Conservation (phyloP, 495 filamentous ascomycete species). For the Penicillium salamii region DNA sequence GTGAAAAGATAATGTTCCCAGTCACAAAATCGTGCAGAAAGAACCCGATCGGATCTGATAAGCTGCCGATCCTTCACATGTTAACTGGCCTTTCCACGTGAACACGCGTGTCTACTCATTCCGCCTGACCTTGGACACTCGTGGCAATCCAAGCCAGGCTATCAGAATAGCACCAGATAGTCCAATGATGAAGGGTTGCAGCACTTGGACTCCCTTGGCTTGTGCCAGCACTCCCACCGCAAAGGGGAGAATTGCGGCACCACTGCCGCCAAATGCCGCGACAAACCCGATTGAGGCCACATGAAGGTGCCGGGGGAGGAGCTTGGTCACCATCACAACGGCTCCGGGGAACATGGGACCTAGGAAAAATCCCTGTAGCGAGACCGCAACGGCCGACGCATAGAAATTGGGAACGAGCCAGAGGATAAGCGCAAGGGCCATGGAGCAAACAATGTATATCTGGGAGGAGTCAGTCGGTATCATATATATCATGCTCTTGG, state of each 20-base stretch:
- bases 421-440: constrained; percentile 58
- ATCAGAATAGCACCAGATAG: constrained; percentile 57
- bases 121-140: constrained; percentile 18
- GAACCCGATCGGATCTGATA: constrained; percentile 8
- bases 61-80: constrained; percentile 1
- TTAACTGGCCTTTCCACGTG: not conserved
- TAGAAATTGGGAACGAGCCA: constrained; percentile 72
- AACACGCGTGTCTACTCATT: constrained; percentile 12
- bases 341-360: constrained; percentile 69
- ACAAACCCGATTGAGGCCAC: constrained; percentile 82
- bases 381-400: constrained; percentile 65
- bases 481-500: not conserved
- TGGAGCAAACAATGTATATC: constrained; percentile 51
- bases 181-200: constrained; percentile 74
- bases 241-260: constrained; percentile 80
- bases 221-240: constrained; percentile 82
- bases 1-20: not conserved
- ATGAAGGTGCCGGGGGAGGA: constrained; percentile 74
- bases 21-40: not conserved
- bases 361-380: constrained; percentile 69
- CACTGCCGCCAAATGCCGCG: constrained; percentile 74
- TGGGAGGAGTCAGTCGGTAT: constrained; percentile 1
- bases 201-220: constrained; percentile 69
- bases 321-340: constrained; percentile 75
- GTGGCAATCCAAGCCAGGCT: constrained; percentile 51